These are phyloP conservation scores for Penicillium silybi DNA, from an alignment of 495 filamentous ascomycete species.

Conservation along the genomic window DNA sequence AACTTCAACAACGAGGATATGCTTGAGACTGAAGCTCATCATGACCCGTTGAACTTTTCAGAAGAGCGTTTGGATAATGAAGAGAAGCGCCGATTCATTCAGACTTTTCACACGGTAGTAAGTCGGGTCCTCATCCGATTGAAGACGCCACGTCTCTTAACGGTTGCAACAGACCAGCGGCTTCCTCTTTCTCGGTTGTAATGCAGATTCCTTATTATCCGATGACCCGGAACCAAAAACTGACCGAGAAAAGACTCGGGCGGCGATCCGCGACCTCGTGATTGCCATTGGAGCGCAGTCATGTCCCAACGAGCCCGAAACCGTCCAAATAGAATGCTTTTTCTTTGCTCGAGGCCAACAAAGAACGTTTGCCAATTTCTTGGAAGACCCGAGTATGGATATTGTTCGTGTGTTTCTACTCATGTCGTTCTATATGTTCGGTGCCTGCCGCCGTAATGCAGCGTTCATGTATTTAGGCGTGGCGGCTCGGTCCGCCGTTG, in stretches of 20 bases:
- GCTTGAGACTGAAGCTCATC: slow-evolving; percentile 37
- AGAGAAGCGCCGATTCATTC: slow-evolving; percentile 24
- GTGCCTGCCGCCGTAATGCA: slow-evolving; percentile 44
- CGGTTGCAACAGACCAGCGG: slow-evolving; percentile 27
- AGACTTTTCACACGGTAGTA: slow-evolving; percentile 29
- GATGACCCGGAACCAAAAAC: slow-evolving; percentile 11
- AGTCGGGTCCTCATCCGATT: slow-evolving; percentile 8
- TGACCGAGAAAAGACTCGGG: slow-evolving; percentile 20
- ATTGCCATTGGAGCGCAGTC: slow-evolving; percentile 44
- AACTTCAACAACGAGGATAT: slow-evolving; percentile 39
- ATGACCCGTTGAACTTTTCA: slow-evolving; percentile 23
- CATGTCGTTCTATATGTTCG: slow-evolving; percentile 47
- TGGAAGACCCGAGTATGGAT: slow-evolving; percentile 42
- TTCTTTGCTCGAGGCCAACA: slow-evolving; percentile 40
- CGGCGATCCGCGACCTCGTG: slow-evolving; percentile 34
- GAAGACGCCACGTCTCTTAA: neutral
- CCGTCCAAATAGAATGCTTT: slow-evolving; percentile 23
- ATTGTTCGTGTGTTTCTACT: slow-evolving; percentile 38
- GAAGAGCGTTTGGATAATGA: slow-evolving; percentile 19
- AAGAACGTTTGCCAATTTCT: slow-evolving; percentile 32
- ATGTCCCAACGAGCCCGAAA: slow-evolving; percentile 18
- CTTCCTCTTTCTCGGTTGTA: slow-evolving; percentile 24
- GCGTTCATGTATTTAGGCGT: slow-evolving; percentile 49
- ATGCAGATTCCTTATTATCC: slow-evolving; percentile 4
- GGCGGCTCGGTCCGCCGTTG: slow-evolving; percentile 39